Conservation (phyloP, 495 filamentous ascomycete species). For the Annulohypoxylon stygium region DNA sequence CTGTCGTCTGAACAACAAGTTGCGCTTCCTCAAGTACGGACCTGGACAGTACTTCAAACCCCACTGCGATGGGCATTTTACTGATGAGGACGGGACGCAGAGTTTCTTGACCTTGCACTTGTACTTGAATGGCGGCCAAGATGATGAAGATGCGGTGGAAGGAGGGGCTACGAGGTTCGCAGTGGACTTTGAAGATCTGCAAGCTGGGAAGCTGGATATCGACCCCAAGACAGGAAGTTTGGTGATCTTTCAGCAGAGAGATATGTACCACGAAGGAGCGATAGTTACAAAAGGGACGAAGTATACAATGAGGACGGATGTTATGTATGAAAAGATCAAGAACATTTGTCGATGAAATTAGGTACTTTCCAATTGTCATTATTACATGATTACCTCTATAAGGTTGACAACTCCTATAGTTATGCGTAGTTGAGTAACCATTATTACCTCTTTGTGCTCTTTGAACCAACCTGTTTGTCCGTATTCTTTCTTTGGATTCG, state of each 20-base stretch:
- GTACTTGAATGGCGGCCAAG: slow-evolving; percentile 70
- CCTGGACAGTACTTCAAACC: slow-evolving; percentile 79
- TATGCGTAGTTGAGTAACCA: not conserved
- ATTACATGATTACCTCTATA: too few relatives aligned
- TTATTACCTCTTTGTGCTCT: not conserved
- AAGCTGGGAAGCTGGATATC: slow-evolving; percentile 65
- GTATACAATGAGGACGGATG: slow-evolving; percentile 80
- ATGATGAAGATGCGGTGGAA: slow-evolving; percentile 46
- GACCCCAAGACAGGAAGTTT: slow-evolving; percentile 76
- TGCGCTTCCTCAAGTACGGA: slow-evolving; percentile 83
- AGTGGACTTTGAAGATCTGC: slow-evolving; percentile 54
- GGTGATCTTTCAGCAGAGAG: slow-evolving; percentile 80
- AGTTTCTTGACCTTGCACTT: slow-evolving; percentile 84
- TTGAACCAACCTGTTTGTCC: not conserved
- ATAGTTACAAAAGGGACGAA: slow-evolving; percentile 76
- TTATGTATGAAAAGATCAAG: slow-evolving; percentile 69
- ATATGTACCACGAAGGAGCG: slow-evolving; percentile 77
- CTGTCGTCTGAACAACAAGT: slow-evolving; percentile 75
- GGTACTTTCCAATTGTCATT: too few relatives aligned
- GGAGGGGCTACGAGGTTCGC: slow-evolving; percentile 79
- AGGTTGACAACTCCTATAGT: not conserved
- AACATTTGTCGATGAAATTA: not conserved
- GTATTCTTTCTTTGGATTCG: not conserved
- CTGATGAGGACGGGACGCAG: slow-evolving; percentile 68
- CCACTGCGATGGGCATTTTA: slow-evolving; percentile 80